Evolutionary conservation across 148 eudicot species (phyloP).

Genomic region (Fagopyrum tataricum): DNA sequence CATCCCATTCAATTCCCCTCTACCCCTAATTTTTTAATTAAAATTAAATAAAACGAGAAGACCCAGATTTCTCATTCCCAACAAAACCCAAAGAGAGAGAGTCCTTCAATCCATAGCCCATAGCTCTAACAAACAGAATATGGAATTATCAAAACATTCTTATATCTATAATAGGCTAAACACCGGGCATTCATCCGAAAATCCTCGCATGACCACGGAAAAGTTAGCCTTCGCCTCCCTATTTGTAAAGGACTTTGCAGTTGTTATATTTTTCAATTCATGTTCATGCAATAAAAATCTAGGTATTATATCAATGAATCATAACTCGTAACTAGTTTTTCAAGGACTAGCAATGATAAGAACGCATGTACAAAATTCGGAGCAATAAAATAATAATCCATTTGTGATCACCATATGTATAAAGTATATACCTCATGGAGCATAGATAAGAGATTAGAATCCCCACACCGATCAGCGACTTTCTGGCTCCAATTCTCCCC

Average conservation of each 20-base stretch:
- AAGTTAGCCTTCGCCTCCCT: not conserved
- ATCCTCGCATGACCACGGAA: not conserved
- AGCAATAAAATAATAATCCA: conserved; percentile 8
- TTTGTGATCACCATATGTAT: not conserved
- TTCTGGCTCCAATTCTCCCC: conserved; percentile 21
- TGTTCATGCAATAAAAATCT: not conserved
- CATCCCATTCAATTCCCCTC: conserved; percentile 6
- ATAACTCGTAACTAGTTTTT: not conserved
- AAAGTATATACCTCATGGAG: conserved; percentile 28
- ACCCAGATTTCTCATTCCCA: conserved; percentile 10
- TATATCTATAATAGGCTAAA: conserved; percentile 9
- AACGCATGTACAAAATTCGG: not conserved
- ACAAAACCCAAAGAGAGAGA: not conserved
- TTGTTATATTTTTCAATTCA: not conserved
- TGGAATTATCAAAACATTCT: conserved; percentile 15
- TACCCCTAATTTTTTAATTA: not conserved
- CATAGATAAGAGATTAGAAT: conserved; percentile 32
- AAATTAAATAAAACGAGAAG: not conserved
- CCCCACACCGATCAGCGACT: conserved; percentile 14
- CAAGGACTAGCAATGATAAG: not conserved
- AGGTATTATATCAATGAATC: not conserved
- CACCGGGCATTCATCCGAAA: not conserved
- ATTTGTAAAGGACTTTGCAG: not conserved
- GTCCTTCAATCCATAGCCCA: conserved; percentile 13
- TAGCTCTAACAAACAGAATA: conserved; percentile 1